Evolutionary conservation across 176 grass and related monocot genomes (phyloP), one percentile per base, ranked within the genome.

Genomic region (Olyra latifolia): DNA sequence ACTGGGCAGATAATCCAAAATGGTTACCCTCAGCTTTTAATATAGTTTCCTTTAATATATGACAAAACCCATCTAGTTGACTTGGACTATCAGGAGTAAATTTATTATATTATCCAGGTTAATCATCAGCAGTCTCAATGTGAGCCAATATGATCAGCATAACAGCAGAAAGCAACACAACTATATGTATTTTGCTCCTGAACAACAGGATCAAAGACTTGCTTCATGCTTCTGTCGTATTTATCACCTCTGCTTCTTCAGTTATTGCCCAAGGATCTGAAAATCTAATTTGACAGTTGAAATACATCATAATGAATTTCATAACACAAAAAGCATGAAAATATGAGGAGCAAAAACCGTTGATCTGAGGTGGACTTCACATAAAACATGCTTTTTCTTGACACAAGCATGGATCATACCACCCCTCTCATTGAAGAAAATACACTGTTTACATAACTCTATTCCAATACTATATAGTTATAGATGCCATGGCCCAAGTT

Each of bases 1-100:
- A 48, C 56, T 65, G 47, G 10, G 28, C 15, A 44, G 12, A 60
- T 28, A 60, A 60, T 60, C 57, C 57, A 60, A 60, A 60, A 60
- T 85, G 56, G 64, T 41, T 55, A 70, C 42, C 17, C 38, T 22
- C 65, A 66, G 55, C 1, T 65, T 81, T 76, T 64, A 81, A 85
- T 81, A 66, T 54, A 77, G n/a, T n/a, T n/a, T n/a, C n/a, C n/a
- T n/a, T n/a, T n/a, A n/a, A 85, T 81, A 66, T 54, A 77, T 71
- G 64, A 85, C 5, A 48, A 66, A 83, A 80, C 69, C 59, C 1
- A 71, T 49, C 47, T 4, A 81, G 29, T 77, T 77, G 82, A 85
- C 78, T 81, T 80, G 38, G 71, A 85, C 58, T 80, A 62, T 45
- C 44, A 63, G 4, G 19, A 24, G 4, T 48, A 65, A 43, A 23